Evolutionary conservation across 2,329 filamentous ascomycete species (phyloP).

Genomic region (Elsinoe necatrix): DNA sequence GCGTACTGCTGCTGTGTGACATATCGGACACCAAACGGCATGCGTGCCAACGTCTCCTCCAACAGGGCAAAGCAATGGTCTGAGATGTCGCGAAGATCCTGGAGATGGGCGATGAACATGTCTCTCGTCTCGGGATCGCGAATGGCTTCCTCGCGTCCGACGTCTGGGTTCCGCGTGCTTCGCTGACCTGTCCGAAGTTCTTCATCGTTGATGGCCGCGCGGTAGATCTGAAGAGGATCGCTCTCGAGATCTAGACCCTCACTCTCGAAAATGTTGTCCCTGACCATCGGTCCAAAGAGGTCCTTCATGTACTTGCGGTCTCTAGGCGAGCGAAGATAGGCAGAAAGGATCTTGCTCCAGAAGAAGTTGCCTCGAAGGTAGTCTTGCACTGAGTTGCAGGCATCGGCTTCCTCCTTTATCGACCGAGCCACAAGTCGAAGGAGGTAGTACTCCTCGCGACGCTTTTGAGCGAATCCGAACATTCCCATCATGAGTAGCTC

Average conservation of each 20-base stretch:
- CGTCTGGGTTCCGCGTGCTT: constrained; percentile 71
- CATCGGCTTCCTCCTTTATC: constrained; percentile 76
- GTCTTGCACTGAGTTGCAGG: constrained; percentile 65
- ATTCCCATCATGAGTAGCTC: constrained; percentile 93
- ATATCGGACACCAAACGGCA: constrained; percentile 89
- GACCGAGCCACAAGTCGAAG: constrained; percentile 79
- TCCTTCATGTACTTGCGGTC: constrained; percentile 90
- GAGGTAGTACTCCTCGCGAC: constrained; percentile 92
- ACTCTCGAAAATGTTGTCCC: constrained; percentile 88
- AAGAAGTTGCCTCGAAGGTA: constrained; percentile 86
- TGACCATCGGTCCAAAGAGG: constrained; percentile 73
- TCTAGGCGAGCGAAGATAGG: constrained; percentile 82
- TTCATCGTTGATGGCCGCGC: constrained; percentile 92
- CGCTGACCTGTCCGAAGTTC: constrained; percentile 84
- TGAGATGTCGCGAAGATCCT: constrained; percentile 87
- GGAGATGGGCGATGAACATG: constrained; percentile 87
- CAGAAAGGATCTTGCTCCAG: constrained; percentile 77
- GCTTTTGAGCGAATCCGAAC: constrained; percentile 95
- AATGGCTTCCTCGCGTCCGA: constrained; percentile 89
- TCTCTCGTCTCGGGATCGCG: constrained; percentile 86
- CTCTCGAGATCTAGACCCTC: constrained; percentile 86
- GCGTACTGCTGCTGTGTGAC: constrained; percentile 81
- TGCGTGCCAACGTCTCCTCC: constrained; percentile 74
- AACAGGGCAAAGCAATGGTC: constrained; percentile 78
- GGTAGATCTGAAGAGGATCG: constrained; percentile 95